phyloP scores from a whole-genome alignment of 2,329 filamentous ascomycete species.

The Epichloe brachyelytri region DNA sequence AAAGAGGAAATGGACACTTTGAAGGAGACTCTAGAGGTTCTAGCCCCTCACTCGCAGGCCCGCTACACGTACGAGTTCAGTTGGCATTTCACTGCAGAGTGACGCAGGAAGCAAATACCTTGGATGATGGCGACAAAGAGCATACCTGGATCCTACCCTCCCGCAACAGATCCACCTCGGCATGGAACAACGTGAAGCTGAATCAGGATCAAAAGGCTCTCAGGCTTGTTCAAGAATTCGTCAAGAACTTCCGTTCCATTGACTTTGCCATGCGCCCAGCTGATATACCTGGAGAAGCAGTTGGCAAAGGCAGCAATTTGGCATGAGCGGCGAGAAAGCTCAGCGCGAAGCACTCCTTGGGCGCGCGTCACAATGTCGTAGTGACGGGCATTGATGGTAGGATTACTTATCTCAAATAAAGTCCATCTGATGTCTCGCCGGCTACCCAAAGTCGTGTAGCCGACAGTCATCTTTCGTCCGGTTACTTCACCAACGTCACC shows the following conservation, averaged over 20 bases:
- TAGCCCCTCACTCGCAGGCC: conserved; percentile 54
- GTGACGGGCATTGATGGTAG: conserved; percentile 62
- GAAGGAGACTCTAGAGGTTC: conserved; percentile 53
- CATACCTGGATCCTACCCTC: not conserved
- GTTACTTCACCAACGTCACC: conserved; percentile 54
- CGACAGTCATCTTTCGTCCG: conserved; percentile 56
- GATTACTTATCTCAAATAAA: conserved; percentile 14
- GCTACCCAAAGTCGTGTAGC: conserved; percentile 29
- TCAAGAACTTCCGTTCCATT: conserved; percentile 52
- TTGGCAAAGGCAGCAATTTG: conserved; percentile 64
- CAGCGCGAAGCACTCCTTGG: conserved; percentile 44
- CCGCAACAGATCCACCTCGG: conserved; percentile 49
- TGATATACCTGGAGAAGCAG: conserved; percentile 53
- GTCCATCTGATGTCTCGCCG: not conserved
- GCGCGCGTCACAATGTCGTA: conserved; percentile 45
- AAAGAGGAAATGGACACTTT: conserved; percentile 59
- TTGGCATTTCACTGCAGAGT: conserved; percentile 10
- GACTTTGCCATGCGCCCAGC: conserved; percentile 55
- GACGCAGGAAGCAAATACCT: not conserved
- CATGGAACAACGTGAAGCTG: conserved; percentile 57
- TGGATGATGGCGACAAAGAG: not conserved
- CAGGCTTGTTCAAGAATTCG: conserved; percentile 47
- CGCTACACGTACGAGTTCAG: conserved; percentile 55
- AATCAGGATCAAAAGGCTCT: conserved; percentile 51
- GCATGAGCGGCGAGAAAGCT: conserved; percentile 57